phyloP scores from a whole-genome alignment of 192 early-diverging fungal genomes.

The Podila clonocystis region DNA sequence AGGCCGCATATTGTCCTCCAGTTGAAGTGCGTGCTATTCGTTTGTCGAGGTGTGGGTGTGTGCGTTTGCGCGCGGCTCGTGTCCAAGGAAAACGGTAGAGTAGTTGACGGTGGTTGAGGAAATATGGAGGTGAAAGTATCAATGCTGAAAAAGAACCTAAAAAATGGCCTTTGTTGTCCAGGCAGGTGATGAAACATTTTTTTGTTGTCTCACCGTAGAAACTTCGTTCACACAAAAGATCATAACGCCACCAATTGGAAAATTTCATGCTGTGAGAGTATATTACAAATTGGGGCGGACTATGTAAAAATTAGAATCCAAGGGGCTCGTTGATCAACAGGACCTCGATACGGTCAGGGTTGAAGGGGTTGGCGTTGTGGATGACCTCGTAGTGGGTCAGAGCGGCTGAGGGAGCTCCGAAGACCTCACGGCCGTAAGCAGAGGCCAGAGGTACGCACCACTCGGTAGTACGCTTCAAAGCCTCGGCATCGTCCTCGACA shows the following conservation, averaged over 20 bases:
- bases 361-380: slow-evolving; percentile 32
- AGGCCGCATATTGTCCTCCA: slow-evolving; percentile 6
- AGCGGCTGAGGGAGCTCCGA: slow-evolving; percentile 30
- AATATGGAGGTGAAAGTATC: too few species aligned
- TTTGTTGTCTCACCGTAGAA: too few species aligned
- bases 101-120: too few species aligned
- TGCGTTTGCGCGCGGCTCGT: background rate
- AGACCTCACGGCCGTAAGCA: slow-evolving; percentile 35
- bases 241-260: too few species aligned
- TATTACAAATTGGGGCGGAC: background rate
- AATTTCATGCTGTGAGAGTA: background rate
- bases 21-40: background rate
- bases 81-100: too few species aligned
- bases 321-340: slow-evolving; percentile 45
- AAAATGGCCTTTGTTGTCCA: too few species aligned
- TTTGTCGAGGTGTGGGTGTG: background rate
- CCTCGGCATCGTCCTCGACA: slow-evolving; percentile 51
- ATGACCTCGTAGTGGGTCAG: slow-evolving; percentile 38
- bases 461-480: slow-evolving; percentile 33
- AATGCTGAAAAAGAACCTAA: too few species aligned
- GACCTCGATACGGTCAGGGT: slow-evolving; percentile 40
- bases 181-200: too few species aligned
- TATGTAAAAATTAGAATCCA: slow-evolving; percentile 18
- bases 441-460: slow-evolving; percentile 30
- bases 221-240: too few species aligned